phyloP scores from a whole-genome alignment of 176 grass and related monocot species.

The Bolboschoenus planiculmis region DNA sequence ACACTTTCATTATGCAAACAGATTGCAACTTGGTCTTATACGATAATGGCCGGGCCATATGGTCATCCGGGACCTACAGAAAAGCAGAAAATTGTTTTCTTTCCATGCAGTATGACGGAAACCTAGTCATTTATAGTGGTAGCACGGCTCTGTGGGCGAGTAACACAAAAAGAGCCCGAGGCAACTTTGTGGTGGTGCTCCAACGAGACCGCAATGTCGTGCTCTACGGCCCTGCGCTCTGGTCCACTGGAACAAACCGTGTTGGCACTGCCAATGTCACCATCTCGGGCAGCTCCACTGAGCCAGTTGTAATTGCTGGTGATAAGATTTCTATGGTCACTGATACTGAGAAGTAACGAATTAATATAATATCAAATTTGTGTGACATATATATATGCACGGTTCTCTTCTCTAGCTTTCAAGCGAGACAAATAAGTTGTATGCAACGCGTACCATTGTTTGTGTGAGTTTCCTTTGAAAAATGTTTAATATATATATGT shows the following conservation, averaged over 20 bases:
- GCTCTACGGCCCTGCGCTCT: constrained; percentile 18
- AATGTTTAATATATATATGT: too few relatives aligned
- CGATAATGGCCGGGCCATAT: constrained; percentile 1
- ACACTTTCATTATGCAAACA: not conserved
- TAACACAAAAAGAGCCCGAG: not conserved
- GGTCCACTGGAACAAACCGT: constrained; percentile 1
- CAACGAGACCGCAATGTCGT: constrained; percentile 27
- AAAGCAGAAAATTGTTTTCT: not conserved
- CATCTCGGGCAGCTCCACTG: not conserved
- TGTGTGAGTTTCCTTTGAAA: too few relatives aligned
- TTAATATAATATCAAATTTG: too few relatives aligned
- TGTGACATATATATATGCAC: too few relatives aligned
- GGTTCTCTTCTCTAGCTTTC: too few relatives aligned
- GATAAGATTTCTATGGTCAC: not conserved
- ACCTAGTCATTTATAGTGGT: constrained; percentile 20
- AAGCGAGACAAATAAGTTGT: too few relatives aligned
- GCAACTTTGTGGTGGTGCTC: not conserved
- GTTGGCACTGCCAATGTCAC: not conserved
- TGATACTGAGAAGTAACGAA: not conserved
- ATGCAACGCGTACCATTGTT: too few relatives aligned
- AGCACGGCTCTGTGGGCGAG: not conserved
- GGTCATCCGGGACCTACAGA: not conserved
- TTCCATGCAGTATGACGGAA: constrained; percentile 15
- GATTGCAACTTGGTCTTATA: constrained; percentile 38
- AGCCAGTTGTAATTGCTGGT: not conserved